Conservation (phyloP, 2,329 filamentous ascomycete species). For the Fusarium aywerte region DNA sequence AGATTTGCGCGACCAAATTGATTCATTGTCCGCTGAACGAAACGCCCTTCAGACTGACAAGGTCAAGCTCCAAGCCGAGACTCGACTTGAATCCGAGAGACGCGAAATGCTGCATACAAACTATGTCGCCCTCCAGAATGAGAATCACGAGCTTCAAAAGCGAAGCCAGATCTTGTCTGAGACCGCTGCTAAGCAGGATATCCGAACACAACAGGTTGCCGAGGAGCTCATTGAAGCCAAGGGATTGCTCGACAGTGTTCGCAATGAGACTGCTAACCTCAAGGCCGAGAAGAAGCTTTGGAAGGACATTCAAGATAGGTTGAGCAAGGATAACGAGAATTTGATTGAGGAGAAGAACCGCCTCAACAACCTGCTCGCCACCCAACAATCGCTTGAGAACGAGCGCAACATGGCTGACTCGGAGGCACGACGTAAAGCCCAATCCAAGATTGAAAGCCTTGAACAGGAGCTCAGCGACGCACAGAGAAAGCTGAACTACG, state of each 20-base stretch:
- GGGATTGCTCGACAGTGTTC: constrained; percentile 83
- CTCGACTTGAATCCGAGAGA: constrained; percentile 82
- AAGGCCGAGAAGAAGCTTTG: constrained; percentile 95
- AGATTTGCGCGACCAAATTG: constrained; percentile 85
- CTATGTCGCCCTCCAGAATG: constrained; percentile 81
- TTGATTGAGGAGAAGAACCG: constrained; percentile 86
- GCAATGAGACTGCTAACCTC: constrained; percentile 89
- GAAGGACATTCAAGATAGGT: constrained; percentile 90
- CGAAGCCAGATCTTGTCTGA: constrained; percentile 81
- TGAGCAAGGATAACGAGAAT: constrained; percentile 87
- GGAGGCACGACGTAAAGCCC: constrained; percentile 82
- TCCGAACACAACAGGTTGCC: constrained; percentile 88
- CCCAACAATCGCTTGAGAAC: constrained; percentile 89
- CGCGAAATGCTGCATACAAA: constrained; percentile 92
- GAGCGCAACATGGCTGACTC: constrained; percentile 88
- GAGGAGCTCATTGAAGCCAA: constrained; percentile 92
- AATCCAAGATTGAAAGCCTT: constrained; percentile 79
- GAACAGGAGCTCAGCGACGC: constrained; percentile 81
- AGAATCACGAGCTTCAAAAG: constrained; percentile 89
- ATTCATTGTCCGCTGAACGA: constrained; percentile 84
- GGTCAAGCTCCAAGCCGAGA: constrained; percentile 81
- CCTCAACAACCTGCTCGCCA: constrained; percentile 83
- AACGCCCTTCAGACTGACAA: constrained; percentile 83
- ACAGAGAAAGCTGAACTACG: constrained; percentile 85
- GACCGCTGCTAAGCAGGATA: constrained; percentile 86